phyloP scores from a whole-genome alignment of 441 rosid genomes.

The Euphorbia neoarborescens region DNA sequence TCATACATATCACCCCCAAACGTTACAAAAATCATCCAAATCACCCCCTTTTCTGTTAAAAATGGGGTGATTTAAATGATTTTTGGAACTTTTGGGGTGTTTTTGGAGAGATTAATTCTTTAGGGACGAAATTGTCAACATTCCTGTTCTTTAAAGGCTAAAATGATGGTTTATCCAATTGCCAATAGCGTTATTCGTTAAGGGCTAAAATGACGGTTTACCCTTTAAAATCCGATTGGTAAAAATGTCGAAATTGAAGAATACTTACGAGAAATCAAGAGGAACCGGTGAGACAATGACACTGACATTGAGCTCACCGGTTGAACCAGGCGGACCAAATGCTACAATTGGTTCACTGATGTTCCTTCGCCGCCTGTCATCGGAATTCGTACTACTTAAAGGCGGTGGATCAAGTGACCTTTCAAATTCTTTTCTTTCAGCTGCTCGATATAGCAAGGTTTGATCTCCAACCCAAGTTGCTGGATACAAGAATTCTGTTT shows the following conservation, averaged over 20 bases:
- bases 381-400: constrained; percentile 20
- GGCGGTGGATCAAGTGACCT: constrained; percentile 76
- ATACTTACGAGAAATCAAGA: constrained; percentile 65
- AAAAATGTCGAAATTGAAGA: neutral
- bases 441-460: constrained; percentile 64
- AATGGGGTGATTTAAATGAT: too few species aligned
- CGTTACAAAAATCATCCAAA: too few species aligned
- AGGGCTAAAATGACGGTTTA: too few species aligned
- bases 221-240: too few species aligned
- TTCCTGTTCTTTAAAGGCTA: too few species aligned
- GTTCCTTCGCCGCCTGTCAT: constrained; percentile 30
- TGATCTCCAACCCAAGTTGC: constrained; percentile 77
- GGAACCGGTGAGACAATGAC: constrained; percentile 73
- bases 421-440: constrained; percentile 46
- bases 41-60: too few species aligned
- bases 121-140: too few species aligned
- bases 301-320: constrained; percentile 81
- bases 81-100: too few species aligned
- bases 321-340: constrained; percentile 83
- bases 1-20: too few species aligned
- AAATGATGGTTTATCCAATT: too few species aligned
- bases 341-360: constrained; percentile 64
- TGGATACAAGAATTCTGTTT: constrained; percentile 65
- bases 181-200: too few species aligned
- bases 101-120: too few species aligned